Conservation (phyloP, 2,329 filamentous ascomycete genomes). For the Botrytis fabae region DNA sequence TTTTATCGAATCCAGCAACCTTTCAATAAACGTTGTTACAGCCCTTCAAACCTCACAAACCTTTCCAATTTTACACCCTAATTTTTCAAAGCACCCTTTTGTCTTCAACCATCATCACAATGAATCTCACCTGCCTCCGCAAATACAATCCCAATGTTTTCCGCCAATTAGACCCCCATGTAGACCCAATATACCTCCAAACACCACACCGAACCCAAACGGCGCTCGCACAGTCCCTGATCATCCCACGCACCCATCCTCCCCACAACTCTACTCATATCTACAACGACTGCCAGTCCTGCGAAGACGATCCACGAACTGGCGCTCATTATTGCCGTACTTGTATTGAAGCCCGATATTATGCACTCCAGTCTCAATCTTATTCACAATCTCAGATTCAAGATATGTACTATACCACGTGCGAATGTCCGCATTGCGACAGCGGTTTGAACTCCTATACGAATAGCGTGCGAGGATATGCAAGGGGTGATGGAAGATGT, state of each 20-base stretch:
- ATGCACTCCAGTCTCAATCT: neutral
- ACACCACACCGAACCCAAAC: neutral
- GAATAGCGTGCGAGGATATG: neutral
- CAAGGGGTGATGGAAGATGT: neutral
- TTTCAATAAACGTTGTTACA: neutral
- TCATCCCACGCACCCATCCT: constrained; percentile 8
- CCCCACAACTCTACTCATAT: constrained; percentile 6
- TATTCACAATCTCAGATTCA: neutral
- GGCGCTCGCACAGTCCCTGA: neutral
- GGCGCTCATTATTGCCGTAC: constrained; percentile 18
- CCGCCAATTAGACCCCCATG: constrained; percentile 1
- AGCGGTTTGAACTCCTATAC: neutral
- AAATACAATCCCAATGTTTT: constrained; percentile 18
- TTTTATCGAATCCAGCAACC: neutral
- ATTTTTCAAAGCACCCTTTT: neutral
- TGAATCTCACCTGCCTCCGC: constrained; percentile 16
- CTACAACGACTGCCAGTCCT: constrained; percentile 13
- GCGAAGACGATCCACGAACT: constrained; percentile 21
- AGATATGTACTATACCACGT: constrained; percentile 14
- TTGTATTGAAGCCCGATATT: constrained; percentile 15
- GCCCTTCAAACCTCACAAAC: neutral
- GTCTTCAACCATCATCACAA: neutral
- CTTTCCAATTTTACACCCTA: neutral
- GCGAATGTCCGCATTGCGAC: constrained; percentile 24
- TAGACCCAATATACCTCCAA: constrained; percentile 12